A percentile compares a stretch with the other conserved stretches of the same genome.
phyloP scores from a whole-genome alignment of 192 early-diverging fungal species.

The Coemansia sp. region DNA sequence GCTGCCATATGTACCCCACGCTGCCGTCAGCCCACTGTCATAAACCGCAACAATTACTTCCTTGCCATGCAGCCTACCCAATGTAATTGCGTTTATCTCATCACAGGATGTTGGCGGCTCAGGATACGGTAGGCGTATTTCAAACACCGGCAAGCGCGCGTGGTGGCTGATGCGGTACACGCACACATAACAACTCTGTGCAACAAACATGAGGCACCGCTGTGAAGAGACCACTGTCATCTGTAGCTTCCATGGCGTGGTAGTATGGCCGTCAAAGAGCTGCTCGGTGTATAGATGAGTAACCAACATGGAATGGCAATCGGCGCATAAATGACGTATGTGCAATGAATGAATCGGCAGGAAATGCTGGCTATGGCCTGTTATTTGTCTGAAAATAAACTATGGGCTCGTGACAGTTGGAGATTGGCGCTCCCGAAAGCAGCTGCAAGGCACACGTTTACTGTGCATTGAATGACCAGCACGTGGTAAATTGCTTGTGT shows the following conservation, averaged over 20 bases:
- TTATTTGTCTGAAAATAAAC: too few species aligned
- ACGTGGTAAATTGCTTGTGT: too few species aligned
- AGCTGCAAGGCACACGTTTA: too few species aligned
- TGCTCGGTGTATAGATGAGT: slow-evolving; percentile 24
- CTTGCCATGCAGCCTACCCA: slow-evolving; percentile 7
- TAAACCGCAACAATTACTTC: slow-evolving; percentile 37
- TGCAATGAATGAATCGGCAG: background rate
- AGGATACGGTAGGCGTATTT: slow-evolving; percentile 12
- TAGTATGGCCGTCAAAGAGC: slow-evolving; percentile 16
- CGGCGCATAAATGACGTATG: background rate
- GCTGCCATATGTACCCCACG: slow-evolving; percentile 15
- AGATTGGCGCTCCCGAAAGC: too few species aligned
- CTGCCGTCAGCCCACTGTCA: slow-evolving; percentile 32
- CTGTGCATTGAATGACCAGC: too few species aligned
- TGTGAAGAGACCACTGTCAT: slow-evolving; percentile 35
- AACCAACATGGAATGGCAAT: slow-evolving; percentile 11
- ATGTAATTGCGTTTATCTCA: slow-evolving; percentile 29
- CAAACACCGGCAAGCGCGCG: slow-evolving; percentile 15
- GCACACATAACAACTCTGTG: slow-evolving; percentile 11
- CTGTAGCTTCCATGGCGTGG: slow-evolving; percentile 30
- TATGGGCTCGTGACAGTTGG: too few species aligned
- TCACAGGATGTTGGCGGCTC: background rate
- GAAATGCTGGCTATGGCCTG: too few species aligned
- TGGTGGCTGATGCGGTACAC: slow-evolving; percentile 29
- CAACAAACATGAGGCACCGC: slow-evolving; percentile 20